phyloP scores from a whole-genome alignment of 2,329 filamentous ascomycete genomes.

The Alternaria sp. region DNA sequence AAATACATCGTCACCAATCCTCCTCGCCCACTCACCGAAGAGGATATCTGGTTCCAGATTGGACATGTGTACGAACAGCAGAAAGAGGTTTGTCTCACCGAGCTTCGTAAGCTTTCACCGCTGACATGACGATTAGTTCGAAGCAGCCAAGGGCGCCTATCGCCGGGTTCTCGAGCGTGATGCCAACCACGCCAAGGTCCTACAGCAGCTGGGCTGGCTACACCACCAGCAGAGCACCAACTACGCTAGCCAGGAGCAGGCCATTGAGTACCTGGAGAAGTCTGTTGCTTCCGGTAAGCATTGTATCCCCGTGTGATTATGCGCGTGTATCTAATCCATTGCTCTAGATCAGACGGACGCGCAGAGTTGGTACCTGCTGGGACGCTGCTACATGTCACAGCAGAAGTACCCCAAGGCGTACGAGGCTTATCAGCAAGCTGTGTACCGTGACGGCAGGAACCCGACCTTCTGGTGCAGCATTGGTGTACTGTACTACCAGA shows the following conservation, averaged over 20 bases:
- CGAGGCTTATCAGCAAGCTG: conserved; percentile 97
- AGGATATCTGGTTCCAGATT: conserved; percentile 99
- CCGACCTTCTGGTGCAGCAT: conserved; percentile 99
- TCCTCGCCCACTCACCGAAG: conserved; percentile 88
- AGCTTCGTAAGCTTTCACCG: neutral
- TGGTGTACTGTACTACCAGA: conserved; percentile 98
- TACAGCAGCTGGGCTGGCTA: conserved; percentile 97
- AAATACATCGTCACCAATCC: conserved; percentile 96
- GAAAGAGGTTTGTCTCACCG: conserved; percentile 79
- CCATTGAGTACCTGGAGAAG: conserved; percentile 96
- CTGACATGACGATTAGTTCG: conserved; percentile 69
- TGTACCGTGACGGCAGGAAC: conserved; percentile 96
- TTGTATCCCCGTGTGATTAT: conserved; percentile 14
- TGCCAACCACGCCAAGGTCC: conserved; percentile 94
- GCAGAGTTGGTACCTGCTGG: conserved; percentile 98
- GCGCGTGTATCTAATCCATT: conserved; percentile 24
- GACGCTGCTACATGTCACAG: conserved; percentile 98
- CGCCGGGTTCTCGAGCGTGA: conserved; percentile 91
- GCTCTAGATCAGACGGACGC: conserved; percentile 84
- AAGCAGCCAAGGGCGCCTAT: conserved; percentile 90
- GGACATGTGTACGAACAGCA: conserved; percentile 98
- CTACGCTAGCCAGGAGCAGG: conserved; percentile 91
- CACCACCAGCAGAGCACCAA: conserved; percentile 94
- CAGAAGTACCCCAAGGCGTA: conserved; percentile 99
- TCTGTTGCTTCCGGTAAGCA: conserved; percentile 85